Base-by-base conservation (phyloP, 495 filamentous ascomycete species). In the Annulohypoxylon nitens region DNA sequence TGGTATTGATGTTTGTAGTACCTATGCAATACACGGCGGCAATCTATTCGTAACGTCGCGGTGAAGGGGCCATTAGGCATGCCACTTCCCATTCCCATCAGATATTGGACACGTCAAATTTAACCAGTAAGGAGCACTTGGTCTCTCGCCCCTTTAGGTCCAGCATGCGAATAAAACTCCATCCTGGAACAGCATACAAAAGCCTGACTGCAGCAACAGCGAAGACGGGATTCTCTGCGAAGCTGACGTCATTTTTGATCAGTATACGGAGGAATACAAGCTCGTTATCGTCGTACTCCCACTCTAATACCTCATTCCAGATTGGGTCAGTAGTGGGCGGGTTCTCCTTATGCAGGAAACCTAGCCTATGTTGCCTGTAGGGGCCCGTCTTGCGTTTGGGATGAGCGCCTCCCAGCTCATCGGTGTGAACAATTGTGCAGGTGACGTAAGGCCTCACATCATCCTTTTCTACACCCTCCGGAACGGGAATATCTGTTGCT, bases 201-300 rank as follows among this genome's bases (percentile, higher is more conserved):
- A 89, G 48, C 59, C 87, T 67, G 3, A 89, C 79, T 0, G 85
- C 81, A 0, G 81, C 78, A 10, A 86, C 84, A 0, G 82, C 83
- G 60, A 85, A 79, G 11, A 84, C 79, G 0, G 84, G 83, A 61
- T 89, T 89, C 47, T 78, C 78, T 0, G 82, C 75, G 62, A 86
- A 88, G 64, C 81, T 84, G 36, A 84, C 83, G 37, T 89, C 86
- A 64, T 79, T 83, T 76, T 89, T 89, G 73, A 89, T 78, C 20
- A 89, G 74, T 25, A 89, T 76, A 0, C 87, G 75, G 25, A 89
- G 45, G 48, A 89, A 89, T 0, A 82, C 81, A 43, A 89, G 57
- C 75, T 88, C 85, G 65, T 84, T 86, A 39, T 86, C 85, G 2
- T 87, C 86, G 67, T 78, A 89, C 66, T 85, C 82, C 86, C 86